A percentile compares a stretch with the other conserved stretches of the same genome.
Evolutionary conservation across 176 grass and related monocot genomes (phyloP).

Genomic region (Chrysopogon serrulatus): DNA sequence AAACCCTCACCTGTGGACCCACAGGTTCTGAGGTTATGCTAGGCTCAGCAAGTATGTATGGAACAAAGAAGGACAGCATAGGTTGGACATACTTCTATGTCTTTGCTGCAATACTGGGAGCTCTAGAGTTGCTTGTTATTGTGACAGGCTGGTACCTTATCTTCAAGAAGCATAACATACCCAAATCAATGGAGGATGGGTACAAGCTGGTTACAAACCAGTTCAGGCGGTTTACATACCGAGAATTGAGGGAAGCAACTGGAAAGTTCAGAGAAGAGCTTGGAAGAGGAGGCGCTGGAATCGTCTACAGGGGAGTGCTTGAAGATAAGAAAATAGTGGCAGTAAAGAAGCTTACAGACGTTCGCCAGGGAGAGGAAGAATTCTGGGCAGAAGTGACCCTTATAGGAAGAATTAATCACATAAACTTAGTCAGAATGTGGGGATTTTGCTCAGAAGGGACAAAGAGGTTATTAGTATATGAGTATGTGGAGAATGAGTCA

Average conservation of each 20-base stretch:
- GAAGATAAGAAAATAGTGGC: constrained; percentile 71
- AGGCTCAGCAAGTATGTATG: constrained; percentile 38
- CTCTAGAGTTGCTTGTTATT: constrained; percentile 52
- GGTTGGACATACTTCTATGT: constrained; percentile 69
- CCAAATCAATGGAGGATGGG: constrained; percentile 60
- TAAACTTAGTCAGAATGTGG: constrained; percentile 71
- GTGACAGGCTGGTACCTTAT: constrained; percentile 61
- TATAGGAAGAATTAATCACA: constrained; percentile 75
- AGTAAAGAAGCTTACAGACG: constrained; percentile 67
- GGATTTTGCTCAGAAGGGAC: constrained; percentile 53
- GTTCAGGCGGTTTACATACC: constrained; percentile 73
- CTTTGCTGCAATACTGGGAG: constrained; percentile 45
- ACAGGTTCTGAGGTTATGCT: constrained; percentile 1
- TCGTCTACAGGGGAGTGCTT: constrained; percentile 66
- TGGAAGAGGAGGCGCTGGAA: constrained; percentile 59
- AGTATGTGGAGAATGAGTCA: constrained; percentile 71
- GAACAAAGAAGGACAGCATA: constrained; percentile 35
- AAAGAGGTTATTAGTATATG: constrained; percentile 56
- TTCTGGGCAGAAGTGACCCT: constrained; percentile 63
- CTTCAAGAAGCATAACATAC: constrained; percentile 34
- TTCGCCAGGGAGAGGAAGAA: constrained; percentile 64
- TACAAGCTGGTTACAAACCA: constrained; percentile 70
- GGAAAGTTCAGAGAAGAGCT: constrained; percentile 79
- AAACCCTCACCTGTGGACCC: constrained; percentile 25
- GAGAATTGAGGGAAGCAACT: constrained; percentile 61